Base-by-base conservation (phyloP, 331 rosid genomes). In the Pyrus hybrid region DNA sequence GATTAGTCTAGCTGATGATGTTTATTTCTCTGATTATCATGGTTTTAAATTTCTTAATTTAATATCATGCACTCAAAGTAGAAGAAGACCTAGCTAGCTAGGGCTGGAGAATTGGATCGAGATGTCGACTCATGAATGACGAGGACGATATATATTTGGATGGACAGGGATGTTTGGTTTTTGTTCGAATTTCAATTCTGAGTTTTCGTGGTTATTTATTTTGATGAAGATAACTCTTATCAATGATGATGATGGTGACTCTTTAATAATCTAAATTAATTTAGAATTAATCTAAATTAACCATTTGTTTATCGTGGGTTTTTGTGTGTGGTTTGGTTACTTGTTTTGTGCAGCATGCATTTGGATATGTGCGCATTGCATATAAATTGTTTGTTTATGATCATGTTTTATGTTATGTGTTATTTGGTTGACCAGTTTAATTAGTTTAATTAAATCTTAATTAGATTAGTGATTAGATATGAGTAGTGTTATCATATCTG, bases 141-240 rank as follows among this genome's bases (percentile, higher is more conserved):
- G 45, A 41, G 4, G 47, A 11, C 47, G 43, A 41, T 41, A 41
- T 41, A 41, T 41, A 41, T 41, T 41, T 41, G 13, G 47, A 41
- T 41, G 47, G 45, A 11, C 47, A 41, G 47, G 47, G 47, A 41
- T 41, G 47, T 41, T 41, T 41, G 47, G 47, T 41, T 41, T 35
- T 78, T 41, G 74, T 87, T 53, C 77, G 78, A 84, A 81, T 87
- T 85, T 83, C 84, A 86, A 79, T 87, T 87, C 82, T 69, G 85
- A 84, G 80, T 85, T 84, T 80, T 41, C 74, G 49, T 81, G 33
- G 70, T 65, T 68, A 41, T 10, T 41, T 41, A 41, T 41, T 41
- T 75, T 82, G 78, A 77, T 61, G 67, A 62, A 10, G 47, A 41
- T 62, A 14, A 62, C 67, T 81, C 72, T 74, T 62, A 72, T 82